Base-by-base conservation (phyloP, 768 basidiomycete species). In the Coprinopsis strossmayeri region DNA sequence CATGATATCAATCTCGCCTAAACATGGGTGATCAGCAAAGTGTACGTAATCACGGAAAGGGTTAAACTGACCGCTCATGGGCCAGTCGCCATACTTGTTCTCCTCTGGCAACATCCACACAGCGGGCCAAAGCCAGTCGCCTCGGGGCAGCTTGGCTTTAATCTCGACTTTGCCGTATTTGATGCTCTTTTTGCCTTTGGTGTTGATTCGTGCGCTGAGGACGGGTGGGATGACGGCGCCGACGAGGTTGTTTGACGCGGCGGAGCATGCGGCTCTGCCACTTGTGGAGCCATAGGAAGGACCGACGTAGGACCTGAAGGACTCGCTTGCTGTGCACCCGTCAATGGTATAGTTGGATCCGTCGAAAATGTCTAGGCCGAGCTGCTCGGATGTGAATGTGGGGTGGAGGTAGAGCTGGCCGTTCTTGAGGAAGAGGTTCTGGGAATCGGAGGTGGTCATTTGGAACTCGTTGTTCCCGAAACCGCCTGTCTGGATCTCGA, bases 381-480 rank as follows among this genome's bases (percentile, higher is more conserved):
- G 43, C 5, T 25, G 3, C 57, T 86, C 81, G 1, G 78, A 72
- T 0, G 89, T 89, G 48, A 92, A 73, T 7, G 90, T 91, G 1
- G 91, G 91, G 35, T 82, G 74, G 58, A 94, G 77, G 66, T 90
- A 92, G 30, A 93, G 78, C 48, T 79, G 69, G 4, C 77, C 78
- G 63, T 90, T 73, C 35, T 73, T 64, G 35, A 91, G 65, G 63
- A 77, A 88, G 2, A 84, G 74, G 58, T 87, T 89, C 59, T 76
- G 78, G 12, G 70, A 50, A 1, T 72, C 72, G 9, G 62, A 57
- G 1, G 86, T 86, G 2, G 86, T 80, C 78, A 90, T 89, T 60
- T 91, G 78, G 62, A 93, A 93, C 55, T 89, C 80, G 13, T 74
- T 77, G 49, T 83, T 85, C 74, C 87, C 87, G 59, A 84, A 91